Conservation (phyloP, 768 basidiomycete genomes). For the Phaeolepiota aurea region DNA sequence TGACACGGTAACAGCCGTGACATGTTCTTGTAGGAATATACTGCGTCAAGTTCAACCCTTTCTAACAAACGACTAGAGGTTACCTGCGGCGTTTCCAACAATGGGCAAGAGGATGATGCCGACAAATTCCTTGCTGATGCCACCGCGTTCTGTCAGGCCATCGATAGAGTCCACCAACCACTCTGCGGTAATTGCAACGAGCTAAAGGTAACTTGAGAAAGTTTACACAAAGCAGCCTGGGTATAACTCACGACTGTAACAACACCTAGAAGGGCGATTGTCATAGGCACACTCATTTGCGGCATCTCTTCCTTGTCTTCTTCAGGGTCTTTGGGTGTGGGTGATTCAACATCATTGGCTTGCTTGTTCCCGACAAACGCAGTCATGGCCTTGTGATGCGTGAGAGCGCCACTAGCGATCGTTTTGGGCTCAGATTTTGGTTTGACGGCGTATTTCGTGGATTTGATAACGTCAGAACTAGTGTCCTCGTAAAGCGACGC, state of each 20-base stretch:
- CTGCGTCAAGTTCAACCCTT: constrained; percentile 6
- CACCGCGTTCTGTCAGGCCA: constrained; percentile 50
- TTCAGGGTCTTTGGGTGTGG: constrained; percentile 10
- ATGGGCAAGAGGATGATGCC: constrained; percentile 83
- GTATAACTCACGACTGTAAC: constrained; percentile 56
- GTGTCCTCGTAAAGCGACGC: constrained; percentile 56
- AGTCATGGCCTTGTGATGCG: background rate
- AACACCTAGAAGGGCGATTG: constrained; percentile 40
- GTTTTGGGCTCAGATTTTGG: constrained; percentile 15
- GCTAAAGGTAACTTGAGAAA: constrained; percentile 25
- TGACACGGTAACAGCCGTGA: constrained; percentile 86
- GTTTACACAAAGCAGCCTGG: constrained; percentile 13
- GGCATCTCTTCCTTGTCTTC: constrained; percentile 43
- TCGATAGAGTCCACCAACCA: constrained; percentile 78
- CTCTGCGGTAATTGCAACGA: constrained; percentile 58
- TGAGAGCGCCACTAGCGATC: constrained; percentile 4
- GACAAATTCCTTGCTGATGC: constrained; percentile 73
- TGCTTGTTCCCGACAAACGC: background rate
- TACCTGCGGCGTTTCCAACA: constrained; percentile 80
- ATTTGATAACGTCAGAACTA: constrained; percentile 22
- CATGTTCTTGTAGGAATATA: constrained; percentile 60
- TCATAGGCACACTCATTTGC: constrained; percentile 44
- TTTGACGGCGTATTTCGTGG: constrained; percentile 22
- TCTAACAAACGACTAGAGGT: constrained; percentile 8
- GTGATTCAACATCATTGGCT: background rate